Evolutionary conservation across 176 grass and related monocot species (phyloP).

Genomic region (Zoysia japonica): DNA sequence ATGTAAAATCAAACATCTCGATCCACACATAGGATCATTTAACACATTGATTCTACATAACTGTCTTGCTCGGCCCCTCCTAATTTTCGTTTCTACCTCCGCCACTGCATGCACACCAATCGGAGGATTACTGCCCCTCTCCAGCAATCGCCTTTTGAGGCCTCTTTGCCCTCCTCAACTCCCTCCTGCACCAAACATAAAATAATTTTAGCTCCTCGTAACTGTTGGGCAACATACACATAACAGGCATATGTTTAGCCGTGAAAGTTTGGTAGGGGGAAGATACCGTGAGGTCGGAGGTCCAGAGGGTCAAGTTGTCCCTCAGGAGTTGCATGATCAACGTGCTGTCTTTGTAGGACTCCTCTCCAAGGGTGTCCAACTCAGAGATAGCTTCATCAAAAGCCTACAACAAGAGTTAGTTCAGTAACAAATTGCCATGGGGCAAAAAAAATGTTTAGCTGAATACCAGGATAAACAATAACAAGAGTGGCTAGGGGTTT

Average conservation of each 20-base stretch:
- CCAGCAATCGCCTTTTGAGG: slow-evolving; percentile 49
- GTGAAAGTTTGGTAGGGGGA: not conserved
- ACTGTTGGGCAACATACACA: too few species aligned
- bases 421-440: not conserved
- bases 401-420: slow-evolving; percentile 41
- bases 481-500: not conserved
- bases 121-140: slow-evolving; percentile 56
- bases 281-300: slow-evolving; percentile 78
- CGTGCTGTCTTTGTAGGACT: slow-evolving; percentile 95
- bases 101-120: not conserved
- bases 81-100: too few species aligned
- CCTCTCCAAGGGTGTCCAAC: slow-evolving; percentile 79
- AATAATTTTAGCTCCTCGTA: not conserved
- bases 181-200: slow-evolving; percentile 48
- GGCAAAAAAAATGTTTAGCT: not conserved
- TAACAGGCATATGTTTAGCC: not conserved
- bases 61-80: too few species aligned
- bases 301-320: slow-evolving; percentile 94
- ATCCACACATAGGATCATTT: too few species aligned
- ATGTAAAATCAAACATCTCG: too few species aligned
- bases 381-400: slow-evolving; percentile 92
- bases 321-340: slow-evolving; percentile 94
- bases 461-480: not conserved
- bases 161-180: slow-evolving; percentile 68
- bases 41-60: too few species aligned